Evolutionary conservation across 192 early-diverging fungal species (phyloP).

Genomic region (Backusella australiensis): DNA sequence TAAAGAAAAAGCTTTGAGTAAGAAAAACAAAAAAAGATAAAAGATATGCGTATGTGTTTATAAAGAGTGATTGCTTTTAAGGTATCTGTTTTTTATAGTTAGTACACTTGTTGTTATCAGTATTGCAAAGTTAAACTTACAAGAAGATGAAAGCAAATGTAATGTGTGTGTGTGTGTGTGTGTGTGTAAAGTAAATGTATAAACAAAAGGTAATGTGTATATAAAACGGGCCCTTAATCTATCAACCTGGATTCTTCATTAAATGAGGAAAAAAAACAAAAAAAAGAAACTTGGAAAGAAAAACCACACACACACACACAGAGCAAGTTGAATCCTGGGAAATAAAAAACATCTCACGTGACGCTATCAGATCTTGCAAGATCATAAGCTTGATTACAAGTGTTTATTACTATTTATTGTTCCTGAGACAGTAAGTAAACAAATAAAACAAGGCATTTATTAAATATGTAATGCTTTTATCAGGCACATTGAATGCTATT

Average conservation of each 20-base stretch:
- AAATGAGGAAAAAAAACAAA: background rate
- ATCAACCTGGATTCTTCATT: slow-evolving; percentile 16
- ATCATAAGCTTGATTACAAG: no score
- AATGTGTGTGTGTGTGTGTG: background rate
- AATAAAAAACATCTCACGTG: background rate
- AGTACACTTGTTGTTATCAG: background rate
- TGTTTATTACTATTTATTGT: background rate
- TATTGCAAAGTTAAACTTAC: background rate
- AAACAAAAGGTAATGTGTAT: background rate
- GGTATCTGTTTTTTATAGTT: no score
- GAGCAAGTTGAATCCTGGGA: background rate
- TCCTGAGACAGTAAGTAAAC: background rate
- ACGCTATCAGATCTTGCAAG: background rate
- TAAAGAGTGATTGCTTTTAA: no score
- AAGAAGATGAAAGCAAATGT: background rate
- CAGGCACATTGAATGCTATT: background rate
- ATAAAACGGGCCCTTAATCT: background rate
- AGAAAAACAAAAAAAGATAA: background rate
- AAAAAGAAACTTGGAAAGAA: background rate
- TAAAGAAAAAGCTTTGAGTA: background rate
- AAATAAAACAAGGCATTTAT: background rate
- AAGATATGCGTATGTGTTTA: no score
- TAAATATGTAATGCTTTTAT: background rate
- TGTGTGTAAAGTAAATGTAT: background rate
- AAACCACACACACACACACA: background rate